Base-by-base conservation (phyloP, 2,329 filamentous ascomycete genomes). In the Aspergillus caelatus region DNA sequence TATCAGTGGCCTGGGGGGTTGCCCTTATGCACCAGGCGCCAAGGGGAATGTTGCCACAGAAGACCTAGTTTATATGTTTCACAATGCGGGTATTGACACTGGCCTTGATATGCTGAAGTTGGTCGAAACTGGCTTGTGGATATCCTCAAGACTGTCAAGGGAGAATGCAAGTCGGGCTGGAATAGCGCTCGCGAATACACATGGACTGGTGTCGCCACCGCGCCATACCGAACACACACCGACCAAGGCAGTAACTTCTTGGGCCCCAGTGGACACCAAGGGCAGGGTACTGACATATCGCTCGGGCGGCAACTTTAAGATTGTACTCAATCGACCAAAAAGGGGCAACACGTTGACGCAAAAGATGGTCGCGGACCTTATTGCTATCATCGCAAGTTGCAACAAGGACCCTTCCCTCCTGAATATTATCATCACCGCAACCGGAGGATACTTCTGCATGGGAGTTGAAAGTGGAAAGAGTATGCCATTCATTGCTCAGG, bases 31-130 rank as follows among this genome's bases (percentile, higher is more conserved):
- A 66, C 92, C 92, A 0, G 93, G 93, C 0, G 92, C 92, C 0
- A 95, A 92, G 46, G 93, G 93, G 1, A 96, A 96, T 74, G 91
- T 94, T 14, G 89, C 91, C 1, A 94, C 92, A 0, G 93, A 96
- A 78, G 91, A 96, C 74, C 79, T 96, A 78, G 89, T 95, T 1
- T 92, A 94, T 73, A 89, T 91, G 69, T 79, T 78, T 41, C 67
- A 77, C 8, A 68, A 72, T 14, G 73, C 93, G 60, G 92, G 92
- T 0, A 88, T 92, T 79, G 82, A 88, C 48, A 94, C 92, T 0
- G 92, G 91, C 0, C 85, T 95, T 1, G 85, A 92, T 73, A 67
- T 93, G 6, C 2, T 55, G 65, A 85, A 84, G 50, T 79, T 94
- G 59, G 84, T 85, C 41, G 85, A 89, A 63, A 87, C 92, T 60